A percentile compares a stretch with the other conserved stretches of the same genome.
These are phyloP conservation scores for Diplodia sapinea DNA, from an alignment of 2,329 filamentous ascomycete genomes.

Conservation along the genomic window DNA sequence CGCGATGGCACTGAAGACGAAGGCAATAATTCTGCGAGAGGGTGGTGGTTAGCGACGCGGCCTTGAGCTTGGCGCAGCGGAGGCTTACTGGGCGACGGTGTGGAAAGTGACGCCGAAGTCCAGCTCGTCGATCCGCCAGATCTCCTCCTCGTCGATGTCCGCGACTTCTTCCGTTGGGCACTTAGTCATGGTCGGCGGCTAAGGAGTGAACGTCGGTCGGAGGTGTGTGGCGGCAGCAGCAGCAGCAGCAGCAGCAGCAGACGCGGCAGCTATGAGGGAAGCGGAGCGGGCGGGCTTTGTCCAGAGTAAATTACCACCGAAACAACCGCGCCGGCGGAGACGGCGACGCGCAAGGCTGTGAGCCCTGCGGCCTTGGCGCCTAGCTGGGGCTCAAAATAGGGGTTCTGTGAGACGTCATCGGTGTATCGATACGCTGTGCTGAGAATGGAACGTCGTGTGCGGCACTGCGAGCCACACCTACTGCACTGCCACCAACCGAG, in stretches of 20 bases:
- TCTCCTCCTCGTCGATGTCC: constrained; percentile 40
- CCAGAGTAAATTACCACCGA: constrained; percentile 29
- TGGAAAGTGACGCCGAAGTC: constrained; percentile 31
- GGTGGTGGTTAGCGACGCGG: constrained; percentile 1
- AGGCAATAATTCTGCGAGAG: constrained; percentile 50
- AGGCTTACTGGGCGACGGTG: constrained; percentile 27
- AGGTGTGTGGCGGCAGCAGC: constrained; percentile 27
- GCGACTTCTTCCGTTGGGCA: constrained; percentile 45
- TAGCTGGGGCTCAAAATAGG: constrained; percentile 23
- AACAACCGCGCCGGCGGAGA: constrained; percentile 26
- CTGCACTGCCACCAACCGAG: constrained; percentile 8
- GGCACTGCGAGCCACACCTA: constrained; percentile 3
- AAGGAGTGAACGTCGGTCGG: constrained; percentile 30
- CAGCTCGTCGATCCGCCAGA: constrained; percentile 28
- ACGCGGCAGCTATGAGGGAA: constrained; percentile 21
- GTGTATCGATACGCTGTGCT: constrained; percentile 25
- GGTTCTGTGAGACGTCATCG: constrained; percentile 22
- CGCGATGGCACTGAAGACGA: constrained; percentile 59
- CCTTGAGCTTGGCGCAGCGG: constrained; percentile 15
- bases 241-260: constrained; percentile 21
- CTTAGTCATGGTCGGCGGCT: constrained; percentile 27
- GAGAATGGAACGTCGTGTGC: constrained; percentile 15
- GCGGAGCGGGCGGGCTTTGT: constrained; percentile 27
- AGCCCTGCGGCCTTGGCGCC: constrained; percentile 26
- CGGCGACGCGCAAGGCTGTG: constrained; percentile 24